phyloP scores from a whole-genome alignment of 441 rosid genomes.

The Syzygium malaccense region DNA sequence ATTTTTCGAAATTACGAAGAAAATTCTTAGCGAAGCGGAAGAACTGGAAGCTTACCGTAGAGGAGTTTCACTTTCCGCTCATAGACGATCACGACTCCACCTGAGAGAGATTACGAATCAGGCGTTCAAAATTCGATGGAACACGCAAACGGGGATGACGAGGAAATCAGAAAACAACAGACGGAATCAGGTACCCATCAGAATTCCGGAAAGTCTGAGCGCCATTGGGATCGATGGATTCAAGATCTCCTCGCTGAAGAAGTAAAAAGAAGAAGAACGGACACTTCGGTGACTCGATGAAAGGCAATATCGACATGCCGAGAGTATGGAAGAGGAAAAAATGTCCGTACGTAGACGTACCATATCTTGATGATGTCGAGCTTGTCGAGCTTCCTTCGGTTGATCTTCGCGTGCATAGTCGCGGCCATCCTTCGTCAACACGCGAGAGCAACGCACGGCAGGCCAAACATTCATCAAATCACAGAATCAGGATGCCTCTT shows the following conservation, averaged over 20 bases:
- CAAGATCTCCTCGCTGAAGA: constrained; percentile 76
- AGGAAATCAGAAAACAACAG: background rate
- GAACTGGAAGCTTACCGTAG: constrained; percentile 37
- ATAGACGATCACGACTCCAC: constrained; percentile 88
- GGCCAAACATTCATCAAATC: background rate
- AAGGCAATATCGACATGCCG: background rate
- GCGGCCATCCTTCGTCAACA: constrained; percentile 71
- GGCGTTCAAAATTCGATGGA: background rate
- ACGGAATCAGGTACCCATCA: constrained; percentile 56
- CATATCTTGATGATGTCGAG: constrained; percentile 71
- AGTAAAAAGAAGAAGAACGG: background rate
- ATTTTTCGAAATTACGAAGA: background rate
- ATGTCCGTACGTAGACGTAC: constrained; percentile 21
- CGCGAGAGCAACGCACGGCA: background rate
- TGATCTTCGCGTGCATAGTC: constrained; percentile 78
- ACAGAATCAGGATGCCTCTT: background rate
- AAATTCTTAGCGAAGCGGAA: background rate
- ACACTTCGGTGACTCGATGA: background rate
- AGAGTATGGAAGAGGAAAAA: background rate
- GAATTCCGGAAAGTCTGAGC: constrained; percentile 83
- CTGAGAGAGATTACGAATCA: constrained; percentile 17
- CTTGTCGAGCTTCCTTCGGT: constrained; percentile 61
- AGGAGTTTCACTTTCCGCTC: constrained; percentile 89
- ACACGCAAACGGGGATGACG: background rate
- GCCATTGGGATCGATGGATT: constrained; percentile 93